Conservation (phyloP, 2,329 filamentous ascomycete genomes). For the Trichophyton equinum region DNA sequence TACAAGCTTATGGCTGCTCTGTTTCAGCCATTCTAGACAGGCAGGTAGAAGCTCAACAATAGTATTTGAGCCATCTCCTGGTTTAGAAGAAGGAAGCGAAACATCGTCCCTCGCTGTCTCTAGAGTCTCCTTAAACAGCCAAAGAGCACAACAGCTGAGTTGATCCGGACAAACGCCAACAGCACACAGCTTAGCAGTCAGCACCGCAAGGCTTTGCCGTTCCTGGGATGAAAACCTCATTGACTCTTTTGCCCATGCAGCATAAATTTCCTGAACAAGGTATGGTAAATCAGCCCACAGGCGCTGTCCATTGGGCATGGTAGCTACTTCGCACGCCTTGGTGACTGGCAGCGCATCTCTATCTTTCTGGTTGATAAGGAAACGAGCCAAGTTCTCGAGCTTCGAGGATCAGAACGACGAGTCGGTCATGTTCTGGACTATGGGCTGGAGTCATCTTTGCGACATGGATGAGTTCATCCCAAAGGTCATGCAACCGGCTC, state of each 20-base stretch:
- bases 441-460: conserved; percentile 7
- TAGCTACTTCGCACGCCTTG: background rate
- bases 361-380: background rate
- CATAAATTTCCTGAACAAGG: background rate
- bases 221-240: background rate
- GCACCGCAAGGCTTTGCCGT: background rate
- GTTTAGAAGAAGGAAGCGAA: background rate
- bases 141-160: background rate
- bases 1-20: background rate
- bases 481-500: conserved; percentile 5
- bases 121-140: background rate
- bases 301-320: background rate
- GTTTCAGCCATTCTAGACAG: background rate
- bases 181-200: background rate
- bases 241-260: background rate
- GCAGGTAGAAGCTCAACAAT: background rate
- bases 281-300: background rate
- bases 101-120: background rate
- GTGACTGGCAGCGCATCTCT: background rate
- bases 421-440: conserved; percentile 8
- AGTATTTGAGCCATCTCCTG: background rate
- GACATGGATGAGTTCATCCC: conserved; percentile 8
- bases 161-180: background rate
- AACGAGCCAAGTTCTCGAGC: conserved; percentile 1
- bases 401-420: conserved; percentile 4